Conservation (phyloP, 176 grass and related monocot genomes). For the barley (Hordeum vulgare) region MorexV3_pseudomolecules_assembly NC_058520.1:13912554-13913053, state of each 20-base stretch:
- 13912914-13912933: background rate
- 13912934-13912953: background rate
- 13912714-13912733: constrained; percentile 81
- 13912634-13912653: constrained; percentile 92
- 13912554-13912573: background rate
- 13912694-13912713: constrained; percentile 60
- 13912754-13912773: constrained; percentile 96
- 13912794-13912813: background rate
- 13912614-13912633: constrained; percentile 91
- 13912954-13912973: background rate
- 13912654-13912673: constrained; percentile 87
- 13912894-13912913: background rate
- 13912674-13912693: constrained; percentile 84
- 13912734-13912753: constrained; percentile 94
- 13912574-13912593: background rate
- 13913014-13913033: background rate
- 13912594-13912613: constrained; percentile 18
- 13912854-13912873: background rate
- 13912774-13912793: background rate
- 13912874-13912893: constrained; percentile 1
- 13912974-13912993: background rate
- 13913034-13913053: too few relatives aligned
- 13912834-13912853: background rate
- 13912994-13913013: background rate
- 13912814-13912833: background rate